Conservation (phyloP, 129 eudicot species). For the Centrapalus pauciflorus region DNA sequence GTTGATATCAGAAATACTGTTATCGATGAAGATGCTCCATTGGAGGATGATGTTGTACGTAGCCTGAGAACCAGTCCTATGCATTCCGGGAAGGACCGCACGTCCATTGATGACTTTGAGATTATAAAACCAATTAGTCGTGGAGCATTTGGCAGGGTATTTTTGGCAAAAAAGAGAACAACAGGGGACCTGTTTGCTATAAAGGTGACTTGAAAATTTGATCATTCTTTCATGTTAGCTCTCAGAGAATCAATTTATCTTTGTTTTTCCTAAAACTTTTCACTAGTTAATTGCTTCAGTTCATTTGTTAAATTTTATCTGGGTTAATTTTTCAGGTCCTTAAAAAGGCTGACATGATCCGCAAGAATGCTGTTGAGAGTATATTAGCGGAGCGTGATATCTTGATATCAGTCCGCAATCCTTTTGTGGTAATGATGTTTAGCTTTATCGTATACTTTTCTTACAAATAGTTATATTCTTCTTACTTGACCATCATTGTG, state of each 20-base stretch:
- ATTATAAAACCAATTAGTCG: slow-evolving; percentile 96
- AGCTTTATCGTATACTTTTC: slow-evolving; percentile 14
- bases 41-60: slow-evolving; percentile 91
- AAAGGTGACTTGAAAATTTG: slow-evolving; percentile 46
- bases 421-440: slow-evolving; percentile 84
- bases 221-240: not conserved
- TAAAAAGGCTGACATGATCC: slow-evolving; percentile 93
- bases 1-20: slow-evolving; percentile 71
- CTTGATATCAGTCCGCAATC: slow-evolving; percentile 89
- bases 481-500: slow-evolving; percentile 24
- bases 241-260: not conserved
- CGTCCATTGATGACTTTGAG: slow-evolving; percentile 93
- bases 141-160: slow-evolving; percentile 95
- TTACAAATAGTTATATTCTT: not conserved
- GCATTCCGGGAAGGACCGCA: slow-evolving; percentile 80
- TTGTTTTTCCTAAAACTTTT: not conserved
- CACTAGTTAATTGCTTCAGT: not conserved
- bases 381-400: slow-evolving; percentile 96
- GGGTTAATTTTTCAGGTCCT: slow-evolving; percentile 54
- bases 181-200: slow-evolving; percentile 96
- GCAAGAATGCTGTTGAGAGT: slow-evolving; percentile 98
- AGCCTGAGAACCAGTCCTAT: slow-evolving; percentile 89
- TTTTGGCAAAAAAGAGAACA: slow-evolving; percentile 89
- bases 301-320: not conserved
- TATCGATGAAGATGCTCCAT: slow-evolving; percentile 93